Evolutionary conservation across 192 early-diverging fungal genomes (phyloP).

Genomic region (Coemansia pectinata): DNA sequence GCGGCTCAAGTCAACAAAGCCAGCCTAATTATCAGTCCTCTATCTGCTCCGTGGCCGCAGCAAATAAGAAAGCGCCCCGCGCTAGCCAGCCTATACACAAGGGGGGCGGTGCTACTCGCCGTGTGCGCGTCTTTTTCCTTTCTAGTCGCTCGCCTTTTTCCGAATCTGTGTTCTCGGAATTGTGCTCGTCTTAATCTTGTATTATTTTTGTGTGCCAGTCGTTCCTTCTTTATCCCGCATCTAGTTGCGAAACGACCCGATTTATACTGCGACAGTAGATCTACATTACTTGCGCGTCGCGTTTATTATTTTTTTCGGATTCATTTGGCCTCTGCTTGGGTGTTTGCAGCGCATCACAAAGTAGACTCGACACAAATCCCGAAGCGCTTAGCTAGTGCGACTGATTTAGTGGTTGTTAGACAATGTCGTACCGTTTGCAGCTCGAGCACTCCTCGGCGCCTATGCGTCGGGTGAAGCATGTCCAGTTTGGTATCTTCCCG

Average conservation of each 20-base stretch:
- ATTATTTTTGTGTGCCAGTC: background rate
- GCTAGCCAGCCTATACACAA: background rate
- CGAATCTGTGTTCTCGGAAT: background rate
- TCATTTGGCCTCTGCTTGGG: background rate
- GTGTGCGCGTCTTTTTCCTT: background rate
- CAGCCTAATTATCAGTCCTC: background rate
- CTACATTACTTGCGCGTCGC: background rate
- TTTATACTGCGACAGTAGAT: background rate
- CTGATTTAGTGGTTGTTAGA: background rate
- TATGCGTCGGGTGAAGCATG: conserved; percentile 76
- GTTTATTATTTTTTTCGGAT: background rate
- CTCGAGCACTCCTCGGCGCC: conserved; percentile 55
- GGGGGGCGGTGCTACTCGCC: background rate
- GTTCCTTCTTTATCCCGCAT: background rate
- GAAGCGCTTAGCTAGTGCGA: background rate
- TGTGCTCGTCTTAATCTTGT: conserved; percentile 4
- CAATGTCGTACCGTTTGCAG: conserved; percentile 40
- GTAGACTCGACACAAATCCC: background rate
- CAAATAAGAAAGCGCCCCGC: conserved; percentile 2
- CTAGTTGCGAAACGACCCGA: background rate
- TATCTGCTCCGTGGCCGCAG: background rate
- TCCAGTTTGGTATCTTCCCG: conserved; percentile 95
- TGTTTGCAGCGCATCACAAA: background rate
- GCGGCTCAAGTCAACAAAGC: background rate
- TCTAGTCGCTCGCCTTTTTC: background rate